These are phyloP conservation scores for Fusarium pilosicola DNA, from an alignment of 2,329 filamentous ascomycete genomes.

Conservation along the genomic window DNA sequence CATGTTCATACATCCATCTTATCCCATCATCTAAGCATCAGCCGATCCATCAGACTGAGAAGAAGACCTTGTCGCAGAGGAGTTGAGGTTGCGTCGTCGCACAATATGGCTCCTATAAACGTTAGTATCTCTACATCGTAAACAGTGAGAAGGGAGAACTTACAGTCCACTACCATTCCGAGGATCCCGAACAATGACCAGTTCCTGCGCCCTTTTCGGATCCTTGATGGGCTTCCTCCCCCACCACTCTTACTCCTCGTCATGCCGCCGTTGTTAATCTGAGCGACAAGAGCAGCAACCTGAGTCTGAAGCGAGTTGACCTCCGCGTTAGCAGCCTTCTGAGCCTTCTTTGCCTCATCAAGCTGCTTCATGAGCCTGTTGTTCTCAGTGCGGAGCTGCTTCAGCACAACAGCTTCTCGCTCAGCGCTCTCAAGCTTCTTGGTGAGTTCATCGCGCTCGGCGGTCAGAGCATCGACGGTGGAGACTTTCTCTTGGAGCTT, in stretches of 20 bases:
- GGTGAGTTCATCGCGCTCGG: slow-evolving; percentile 26
- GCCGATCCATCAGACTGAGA: slow-evolving; percentile 37
- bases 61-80: slow-evolving; percentile 28
- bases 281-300: slow-evolving; percentile 34
- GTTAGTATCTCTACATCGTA: neutral
- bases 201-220: slow-evolving; percentile 39
- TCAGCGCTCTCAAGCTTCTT: slow-evolving; percentile 39
- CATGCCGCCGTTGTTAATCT: slow-evolving; percentile 19
- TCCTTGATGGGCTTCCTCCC: slow-evolving; percentile 37
- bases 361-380: slow-evolving; percentile 40
- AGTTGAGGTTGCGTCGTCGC: slow-evolving; percentile 29
- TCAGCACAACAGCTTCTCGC: slow-evolving; percentile 34
- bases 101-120: slow-evolving; percentile 21
- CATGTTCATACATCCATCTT: neutral
- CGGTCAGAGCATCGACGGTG: slow-evolving; percentile 14
- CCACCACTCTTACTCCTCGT: slow-evolving; percentile 24
- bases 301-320: slow-evolving; percentile 35
- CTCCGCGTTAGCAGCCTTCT: slow-evolving; percentile 35
- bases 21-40: slow-evolving; percentile 12
- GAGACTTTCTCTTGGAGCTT: slow-evolving; percentile 19
- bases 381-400: slow-evolving; percentile 39
- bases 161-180: slow-evolving; percentile 38
- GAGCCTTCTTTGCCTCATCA: slow-evolving; percentile 35
- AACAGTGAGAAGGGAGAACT: neutral
- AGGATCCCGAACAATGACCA: slow-evolving; percentile 43